A percentile compares a stretch with the other conserved stretches of the same genome.
These are phyloP conservation scores for Pythium aquatile DNA, from an alignment of 352 stramenopile genomes.

Conservation along the genomic window DNA sequence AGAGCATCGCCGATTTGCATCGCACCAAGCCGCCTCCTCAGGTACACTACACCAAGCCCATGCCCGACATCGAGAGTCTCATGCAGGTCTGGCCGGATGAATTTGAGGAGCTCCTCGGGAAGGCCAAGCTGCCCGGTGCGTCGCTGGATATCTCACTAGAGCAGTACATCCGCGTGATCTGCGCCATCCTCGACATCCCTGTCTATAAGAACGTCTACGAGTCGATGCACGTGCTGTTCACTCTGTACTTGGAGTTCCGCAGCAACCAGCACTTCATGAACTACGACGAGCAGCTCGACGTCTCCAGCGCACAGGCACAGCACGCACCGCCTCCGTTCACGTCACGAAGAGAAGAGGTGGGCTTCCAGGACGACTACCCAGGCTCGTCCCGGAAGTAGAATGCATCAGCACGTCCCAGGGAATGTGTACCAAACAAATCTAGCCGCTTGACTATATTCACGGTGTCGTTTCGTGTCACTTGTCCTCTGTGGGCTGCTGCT, in stretches of 20 bases:
- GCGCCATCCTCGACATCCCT: conserved; percentile 93
- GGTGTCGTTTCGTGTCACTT: background rate
- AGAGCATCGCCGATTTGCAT: conserved; percentile 94
- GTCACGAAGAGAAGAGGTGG: conserved; percentile 31
- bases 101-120: conserved; percentile 78
- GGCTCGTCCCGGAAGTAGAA: conserved; percentile 41
- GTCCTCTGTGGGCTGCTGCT: conserved; percentile 6
- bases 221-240: conserved; percentile 95
- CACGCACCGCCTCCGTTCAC: conserved; percentile 36
- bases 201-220: conserved; percentile 94
- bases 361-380: conserved; percentile 35
- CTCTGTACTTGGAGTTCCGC: conserved; percentile 90
- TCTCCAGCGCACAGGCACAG: conserved; percentile 15
- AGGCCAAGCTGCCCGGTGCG: conserved; percentile 66
- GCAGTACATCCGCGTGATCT: conserved; percentile 92
- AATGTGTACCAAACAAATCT: conserved; percentile 2
- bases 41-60: conserved; percentile 92
- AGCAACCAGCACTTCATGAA: conserved; percentile 94
- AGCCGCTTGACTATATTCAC: background rate
- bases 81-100: conserved; percentile 92
- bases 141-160: conserved; percentile 92
- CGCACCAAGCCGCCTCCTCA: conserved; percentile 90
- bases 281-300: conserved; percentile 56
- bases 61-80: conserved; percentile 94
- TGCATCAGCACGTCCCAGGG: background rate